These are phyloP conservation scores for Fraxinus dipetala DNA, from an alignment of 305 asterid species.

Conservation along the genomic window DNA sequence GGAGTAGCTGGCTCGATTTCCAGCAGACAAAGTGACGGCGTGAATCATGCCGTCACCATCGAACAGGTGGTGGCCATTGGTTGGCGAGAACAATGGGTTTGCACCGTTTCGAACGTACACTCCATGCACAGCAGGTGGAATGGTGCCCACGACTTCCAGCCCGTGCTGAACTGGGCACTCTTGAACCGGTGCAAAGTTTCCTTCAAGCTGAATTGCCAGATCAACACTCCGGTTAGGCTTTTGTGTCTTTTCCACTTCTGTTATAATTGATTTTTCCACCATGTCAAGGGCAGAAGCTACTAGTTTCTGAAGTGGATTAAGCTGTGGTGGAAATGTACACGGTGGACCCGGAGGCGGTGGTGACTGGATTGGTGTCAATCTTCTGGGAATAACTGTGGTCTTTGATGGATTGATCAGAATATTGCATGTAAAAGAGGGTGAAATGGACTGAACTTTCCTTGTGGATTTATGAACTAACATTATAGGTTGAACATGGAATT, in stretches of 20 bases:
- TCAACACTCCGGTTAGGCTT: conserved; percentile 42
- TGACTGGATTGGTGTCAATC: background rate
- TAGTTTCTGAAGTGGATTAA: conserved; percentile 44
- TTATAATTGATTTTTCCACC: conserved; percentile 37
- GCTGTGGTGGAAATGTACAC: conserved; percentile 10
- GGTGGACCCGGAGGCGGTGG: background rate
- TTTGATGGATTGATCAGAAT: conserved; percentile 24
- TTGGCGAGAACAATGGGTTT: conserved; percentile 44
- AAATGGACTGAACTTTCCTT: background rate
- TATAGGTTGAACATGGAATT: background rate
- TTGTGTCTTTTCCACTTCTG: conserved; percentile 33
- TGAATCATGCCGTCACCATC: conserved; percentile 76
- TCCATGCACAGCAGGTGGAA: conserved; percentile 38
- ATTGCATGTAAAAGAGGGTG: conserved; percentile 36
- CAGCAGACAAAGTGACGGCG: conserved; percentile 35
- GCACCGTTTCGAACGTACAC: conserved; percentile 65
- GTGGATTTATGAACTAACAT: background rate
- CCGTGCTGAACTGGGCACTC: conserved; percentile 56
- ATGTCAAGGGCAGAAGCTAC: conserved; percentile 43
- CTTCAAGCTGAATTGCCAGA: conserved; percentile 53
- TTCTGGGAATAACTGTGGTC: conserved; percentile 17
- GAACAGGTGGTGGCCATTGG: conserved; percentile 58
- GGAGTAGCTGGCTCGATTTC: conserved; percentile 42
- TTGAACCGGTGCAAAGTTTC: conserved; percentile 54
- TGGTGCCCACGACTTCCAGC: conserved; percentile 44